Base-by-base conservation (phyloP, 495 filamentous ascomycete genomes). In the Penicillium ucsense region DNA sequence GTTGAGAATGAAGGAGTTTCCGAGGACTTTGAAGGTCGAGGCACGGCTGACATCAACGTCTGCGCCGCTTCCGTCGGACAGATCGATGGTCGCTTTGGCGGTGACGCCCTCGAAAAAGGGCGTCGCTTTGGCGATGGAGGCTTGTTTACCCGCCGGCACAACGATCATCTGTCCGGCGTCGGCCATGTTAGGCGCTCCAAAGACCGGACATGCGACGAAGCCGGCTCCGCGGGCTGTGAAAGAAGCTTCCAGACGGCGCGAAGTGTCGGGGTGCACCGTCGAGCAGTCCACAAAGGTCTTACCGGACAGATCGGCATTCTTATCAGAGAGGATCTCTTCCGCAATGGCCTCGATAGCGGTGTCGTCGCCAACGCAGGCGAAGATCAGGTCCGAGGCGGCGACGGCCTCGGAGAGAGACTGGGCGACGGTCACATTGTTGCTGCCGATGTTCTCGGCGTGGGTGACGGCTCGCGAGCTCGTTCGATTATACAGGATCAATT, bases 191-290 rank as follows among this genome's bases (percentile, higher is more conserved):
- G 88, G 86, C 1, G 86, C 84, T 7, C 88, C 88, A 59, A 94
- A 94, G 27, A 94, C 72, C 5, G 89, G 88, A 48, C 81, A 86
- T 6, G 85, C 82, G 30, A 94, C 78, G 65, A 94, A 92, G 35
- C 81, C 67, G 0, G 77, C 88, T 6, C 83, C 84, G 27, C 74
- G 74, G 2, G 60, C 72, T 3, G 63, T 52, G 45, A 86, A 70
- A 4, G 62, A 66, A 47, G 77, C 67, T 38, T 82, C 79, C 4
- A 86, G 54, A 39, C 64, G 67, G 37, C 84, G 75, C 3, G 88
- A 86, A 28, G 86, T 92, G 37, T 89, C 83, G 0, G 90, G 89
- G 63, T 90, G 83, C 34, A 96, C 81, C 38, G 89, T 96, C 1
- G 86, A 91, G 72, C 84, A 90, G 55, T 95, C 89, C 35, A 95